Conservation (phyloP, 2,329 filamentous ascomycete genomes). For the Lachnum nothofagi region DNA sequence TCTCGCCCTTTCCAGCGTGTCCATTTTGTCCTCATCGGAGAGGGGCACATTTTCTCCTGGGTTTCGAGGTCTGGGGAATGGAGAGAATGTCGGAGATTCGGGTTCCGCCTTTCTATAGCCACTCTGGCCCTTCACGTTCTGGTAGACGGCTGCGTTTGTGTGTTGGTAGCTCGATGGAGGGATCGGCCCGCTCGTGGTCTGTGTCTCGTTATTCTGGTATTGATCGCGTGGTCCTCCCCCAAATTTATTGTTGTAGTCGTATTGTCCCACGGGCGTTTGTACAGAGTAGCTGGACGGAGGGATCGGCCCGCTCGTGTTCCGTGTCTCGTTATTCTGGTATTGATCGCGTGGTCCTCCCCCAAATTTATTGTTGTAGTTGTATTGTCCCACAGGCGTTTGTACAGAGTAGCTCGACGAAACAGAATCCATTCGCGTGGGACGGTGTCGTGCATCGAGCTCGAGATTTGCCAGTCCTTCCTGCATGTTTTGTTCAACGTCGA, state of each 20-base stretch:
- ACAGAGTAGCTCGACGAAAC: conserved; percentile 20
- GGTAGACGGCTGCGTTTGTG: conserved; percentile 32
- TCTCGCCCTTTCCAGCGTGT: conserved; percentile 78
- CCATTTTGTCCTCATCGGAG: conserved; percentile 89
- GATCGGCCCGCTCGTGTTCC: too few species aligned
- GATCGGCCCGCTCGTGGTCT: conserved; percentile 18
- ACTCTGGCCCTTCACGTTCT: conserved; percentile 26
- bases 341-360: conserved; percentile 9
- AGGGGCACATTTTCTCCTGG: conserved; percentile 83
- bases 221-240: conserved; percentile 9
- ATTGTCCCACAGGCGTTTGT: too few species aligned
- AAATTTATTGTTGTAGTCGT: background rate
- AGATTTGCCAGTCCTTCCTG: conserved; percentile 88
- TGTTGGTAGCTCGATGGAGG: conserved; percentile 32
- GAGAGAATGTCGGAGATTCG: conserved; percentile 71
- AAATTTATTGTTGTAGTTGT: background rate
- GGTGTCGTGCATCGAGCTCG: conserved; percentile 68
- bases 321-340: conserved; percentile 9
- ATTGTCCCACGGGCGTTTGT: too few species aligned
- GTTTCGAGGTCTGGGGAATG: conserved; percentile 78
- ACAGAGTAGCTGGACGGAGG: conserved; percentile 20
- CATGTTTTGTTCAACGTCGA: conserved; percentile 94
- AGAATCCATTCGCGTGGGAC: conserved; percentile 28
- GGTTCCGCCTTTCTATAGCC: conserved; percentile 12
- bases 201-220: conserved; percentile 9